Evolutionary conservation across 176 grass and related monocot species (phyloP).

Genomic region (Paspalum notatum): DNA sequence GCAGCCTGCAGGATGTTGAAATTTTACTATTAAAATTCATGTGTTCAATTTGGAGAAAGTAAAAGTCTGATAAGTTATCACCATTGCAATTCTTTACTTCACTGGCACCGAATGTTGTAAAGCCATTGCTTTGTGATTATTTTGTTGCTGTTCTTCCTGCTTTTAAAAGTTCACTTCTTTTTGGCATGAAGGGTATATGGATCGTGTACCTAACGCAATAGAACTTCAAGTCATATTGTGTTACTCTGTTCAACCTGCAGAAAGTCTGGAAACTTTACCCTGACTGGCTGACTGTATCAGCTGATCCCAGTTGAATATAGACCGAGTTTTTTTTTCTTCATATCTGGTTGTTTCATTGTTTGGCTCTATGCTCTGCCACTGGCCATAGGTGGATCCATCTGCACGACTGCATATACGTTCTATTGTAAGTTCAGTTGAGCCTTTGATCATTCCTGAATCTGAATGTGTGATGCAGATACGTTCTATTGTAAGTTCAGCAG

Average conservation of each 20-base stretch:
- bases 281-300: no score
- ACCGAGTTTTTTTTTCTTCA: neutral
- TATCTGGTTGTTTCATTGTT: slow-evolving; percentile 17
- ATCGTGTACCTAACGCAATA: neutral
- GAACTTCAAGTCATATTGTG: neutral
- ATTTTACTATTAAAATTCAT: neutral
- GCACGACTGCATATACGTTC: neutral
- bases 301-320: no score
- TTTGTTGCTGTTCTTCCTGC: neutral
- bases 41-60: neutral
- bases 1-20: neutral
- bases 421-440: neutral
- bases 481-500: no score
- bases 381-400: neutral
- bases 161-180: neutral
- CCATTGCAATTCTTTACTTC: neutral
- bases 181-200: neutral
- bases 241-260: neutral
- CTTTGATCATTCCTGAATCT: neutral
- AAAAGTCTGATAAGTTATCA: neutral
- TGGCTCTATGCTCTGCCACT: neutral
- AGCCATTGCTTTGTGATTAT: neutral
- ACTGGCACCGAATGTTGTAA: neutral
- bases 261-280: neutral
- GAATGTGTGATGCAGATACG: neutral